Evolutionary conservation across 495 filamentous ascomycete genomes (phyloP), one percentile per base, ranked within the genome.

Genomic region (Neurospora terricola): DNA sequence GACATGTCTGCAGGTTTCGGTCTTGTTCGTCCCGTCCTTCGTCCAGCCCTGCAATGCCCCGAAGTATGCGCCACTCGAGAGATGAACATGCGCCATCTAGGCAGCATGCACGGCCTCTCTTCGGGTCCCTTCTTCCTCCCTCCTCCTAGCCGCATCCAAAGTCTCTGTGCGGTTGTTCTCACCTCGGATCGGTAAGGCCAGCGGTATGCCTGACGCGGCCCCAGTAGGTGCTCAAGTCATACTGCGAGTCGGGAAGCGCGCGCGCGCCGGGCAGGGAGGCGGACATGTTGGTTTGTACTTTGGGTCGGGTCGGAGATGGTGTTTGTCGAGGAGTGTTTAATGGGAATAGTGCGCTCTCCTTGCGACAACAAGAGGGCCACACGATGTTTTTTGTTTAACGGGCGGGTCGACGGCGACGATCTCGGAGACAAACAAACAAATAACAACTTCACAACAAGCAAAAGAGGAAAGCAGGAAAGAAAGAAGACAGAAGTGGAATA

Each of bases 171-270:
- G 14, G 27, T 73, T 70, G 71, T 77, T 81, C 91, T 90, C 86
- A 99, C 96, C 94, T 95, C 74, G 96, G 96, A 85, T 99, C 96
- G 80, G 94, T 90, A 74, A 99, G 89, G 77, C 95, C 90, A 14
- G 91, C 92, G 4, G 94, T 91, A 83, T 99, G 96, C 79, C 88
- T 88, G 75, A 99, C 96, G 16, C 96, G 91, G 62, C 96, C 96
- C 93, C 92, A 95, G 83, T 99, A 99, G 71, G 94, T 97, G 77
- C 82, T 89, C 78, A 98, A 86, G 79, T 99, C 91, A 85, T 97
- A 95, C 81, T 93, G 94, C 23, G 96, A 98, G 69, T 89, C 87
- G 72, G 96, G 96, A 37, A 96, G 87, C 77, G 96, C 92, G 77
- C 95, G 90, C 72, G 83, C 89, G 73, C 96, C 96, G 59, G 94